Percentiles rank a stretch among this genome's conserved stretches.
phyloP scores from a whole-genome alignment of 1,284 basidiomycete genomes.

The Vanrija sp. region DNA sequence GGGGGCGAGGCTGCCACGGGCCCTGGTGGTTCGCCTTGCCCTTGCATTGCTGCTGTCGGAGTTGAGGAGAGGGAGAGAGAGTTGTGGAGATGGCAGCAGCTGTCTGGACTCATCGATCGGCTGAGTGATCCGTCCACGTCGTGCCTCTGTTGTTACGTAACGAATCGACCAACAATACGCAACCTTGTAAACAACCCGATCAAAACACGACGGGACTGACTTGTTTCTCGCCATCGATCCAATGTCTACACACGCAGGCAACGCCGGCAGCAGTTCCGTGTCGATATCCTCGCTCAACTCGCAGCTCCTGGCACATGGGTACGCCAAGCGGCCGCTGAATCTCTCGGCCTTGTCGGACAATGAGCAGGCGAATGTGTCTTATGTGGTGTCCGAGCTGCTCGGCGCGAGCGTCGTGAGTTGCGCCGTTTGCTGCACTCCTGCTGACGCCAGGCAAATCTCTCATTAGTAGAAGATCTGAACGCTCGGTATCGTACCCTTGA shows the following conservation, averaged over 20 bases:
- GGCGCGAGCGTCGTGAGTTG: constrained; percentile 71
- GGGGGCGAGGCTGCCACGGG: constrained; percentile 8
- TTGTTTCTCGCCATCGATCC: constrained; percentile 3
- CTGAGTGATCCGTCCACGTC: neutral
- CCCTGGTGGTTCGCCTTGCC: constrained; percentile 15
- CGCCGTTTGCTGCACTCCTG: neutral
- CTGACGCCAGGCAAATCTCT: constrained; percentile 63
- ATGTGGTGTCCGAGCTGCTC: constrained; percentile 72
- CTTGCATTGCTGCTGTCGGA: constrained; percentile 12
- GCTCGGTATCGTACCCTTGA: constrained; percentile 70
- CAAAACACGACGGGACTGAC: neutral
- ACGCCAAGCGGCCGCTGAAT: constrained; percentile 56
- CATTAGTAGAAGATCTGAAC: constrained; percentile 68
- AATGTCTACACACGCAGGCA: neutral
- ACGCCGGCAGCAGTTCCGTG: neutral
- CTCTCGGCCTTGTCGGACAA: constrained; percentile 60
- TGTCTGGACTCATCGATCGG: no score
- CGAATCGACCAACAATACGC: no score
- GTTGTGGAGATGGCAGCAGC: neutral
- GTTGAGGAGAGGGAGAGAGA: neutral
- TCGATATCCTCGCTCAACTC: constrained; percentile 61
- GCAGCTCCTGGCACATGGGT: constrained; percentile 76
- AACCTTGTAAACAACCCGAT: constrained; percentile 1
- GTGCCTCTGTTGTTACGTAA: constrained; percentile 4
- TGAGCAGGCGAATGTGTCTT: constrained; percentile 64